phyloP scores from a whole-genome alignment of 805 yeast genomes.

The Zygosaccharomyces kombuchaensis region DNA sequence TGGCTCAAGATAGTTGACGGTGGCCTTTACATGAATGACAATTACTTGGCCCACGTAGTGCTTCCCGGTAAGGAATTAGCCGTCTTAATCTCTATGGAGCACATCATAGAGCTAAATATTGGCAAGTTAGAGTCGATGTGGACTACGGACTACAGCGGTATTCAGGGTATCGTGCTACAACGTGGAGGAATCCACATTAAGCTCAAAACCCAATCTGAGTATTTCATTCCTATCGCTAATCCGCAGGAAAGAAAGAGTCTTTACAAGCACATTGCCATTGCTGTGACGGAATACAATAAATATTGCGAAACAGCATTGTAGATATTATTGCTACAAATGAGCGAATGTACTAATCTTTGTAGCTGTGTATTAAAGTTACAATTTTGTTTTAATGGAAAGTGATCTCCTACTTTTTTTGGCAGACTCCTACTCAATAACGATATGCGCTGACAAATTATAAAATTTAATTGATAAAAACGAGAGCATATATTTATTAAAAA shows the following conservation, averaged over 20 bases:
- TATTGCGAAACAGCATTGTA: slow-evolving; percentile 49
- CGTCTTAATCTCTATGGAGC: slow-evolving; percentile 67
- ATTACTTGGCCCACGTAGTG: slow-evolving; percentile 79
- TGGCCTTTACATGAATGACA: slow-evolving; percentile 67
- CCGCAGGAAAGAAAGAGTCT: slow-evolving; percentile 56
- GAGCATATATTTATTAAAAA: no score
- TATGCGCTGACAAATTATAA: no score
- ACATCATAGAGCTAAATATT: slow-evolving; percentile 64
- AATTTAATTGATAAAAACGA: no score
- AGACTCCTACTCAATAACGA: no score
- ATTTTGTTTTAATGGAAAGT: no score
- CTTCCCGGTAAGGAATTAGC: slow-evolving; percentile 77
- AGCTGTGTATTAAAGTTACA: not conserved
- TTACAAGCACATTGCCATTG: slow-evolving; percentile 69
- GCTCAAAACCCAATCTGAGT: slow-evolving; percentile 54
- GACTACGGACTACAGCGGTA: slow-evolving; percentile 60
- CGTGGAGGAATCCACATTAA: slow-evolving; percentile 71
- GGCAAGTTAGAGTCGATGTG: slow-evolving; percentile 61
- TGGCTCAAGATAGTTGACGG: slow-evolving; percentile 85
- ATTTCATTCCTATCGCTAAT: slow-evolving; percentile 79
- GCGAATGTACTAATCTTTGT: no score
- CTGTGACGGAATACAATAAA: slow-evolving; percentile 77
- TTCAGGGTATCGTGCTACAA: slow-evolving; percentile 71
- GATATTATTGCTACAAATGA: not conserved
- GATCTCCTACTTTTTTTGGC: no score